phyloP scores from a whole-genome alignment of 2,329 filamentous ascomycete genomes.

The Arthrinium puccinioides region DNA sequence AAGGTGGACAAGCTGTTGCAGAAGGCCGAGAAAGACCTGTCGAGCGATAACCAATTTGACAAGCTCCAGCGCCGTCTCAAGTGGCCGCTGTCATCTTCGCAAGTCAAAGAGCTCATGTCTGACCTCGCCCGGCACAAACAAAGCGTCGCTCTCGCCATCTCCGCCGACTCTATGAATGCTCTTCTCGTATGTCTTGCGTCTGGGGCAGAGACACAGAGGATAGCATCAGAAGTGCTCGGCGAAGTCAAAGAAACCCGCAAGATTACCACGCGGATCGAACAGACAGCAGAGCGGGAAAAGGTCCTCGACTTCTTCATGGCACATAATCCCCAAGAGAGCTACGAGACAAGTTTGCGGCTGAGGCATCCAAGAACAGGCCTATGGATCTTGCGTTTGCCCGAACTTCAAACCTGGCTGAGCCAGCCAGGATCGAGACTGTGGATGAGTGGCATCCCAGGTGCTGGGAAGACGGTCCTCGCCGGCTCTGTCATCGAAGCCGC shows the following conservation, averaged over 20 bases:
- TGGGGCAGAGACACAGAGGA: slow-evolving; percentile 2
- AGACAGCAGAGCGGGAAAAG: slow-evolving; percentile 6
- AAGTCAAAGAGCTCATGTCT: slow-evolving; percentile 11
- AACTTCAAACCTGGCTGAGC: slow-evolving; percentile 14
- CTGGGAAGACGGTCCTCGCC: slow-evolving; percentile 20
- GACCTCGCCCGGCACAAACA: slow-evolving; percentile 14
- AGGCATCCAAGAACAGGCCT: slow-evolving; percentile 15
- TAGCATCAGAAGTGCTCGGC: background rate
- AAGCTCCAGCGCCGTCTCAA: slow-evolving; percentile 7
- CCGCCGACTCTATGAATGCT: slow-evolving; percentile 9
- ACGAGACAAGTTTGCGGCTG: slow-evolving; percentile 11
- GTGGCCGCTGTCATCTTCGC: slow-evolving; percentile 15
- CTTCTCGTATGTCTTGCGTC: slow-evolving; percentile 8
- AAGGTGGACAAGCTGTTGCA: background rate
- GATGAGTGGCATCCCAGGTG: slow-evolving; percentile 19
- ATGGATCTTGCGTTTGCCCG: slow-evolving; percentile 10
- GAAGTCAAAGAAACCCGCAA: slow-evolving; percentile 8
- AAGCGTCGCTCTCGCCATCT: slow-evolving; percentile 13
- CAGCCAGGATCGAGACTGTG: slow-evolving; percentile 12
- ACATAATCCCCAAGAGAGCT: slow-evolving; percentile 15
- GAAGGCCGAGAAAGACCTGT: too few relatives aligned
- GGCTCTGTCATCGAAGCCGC: slow-evolving; percentile 14
- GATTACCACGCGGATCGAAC: slow-evolving; percentile 10
- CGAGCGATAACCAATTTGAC: background rate
- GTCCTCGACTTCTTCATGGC: slow-evolving; percentile 14